Base-by-base conservation (phyloP, 2,329 filamentous ascomycete genomes). In the Diaporthe caulivora region DNA sequence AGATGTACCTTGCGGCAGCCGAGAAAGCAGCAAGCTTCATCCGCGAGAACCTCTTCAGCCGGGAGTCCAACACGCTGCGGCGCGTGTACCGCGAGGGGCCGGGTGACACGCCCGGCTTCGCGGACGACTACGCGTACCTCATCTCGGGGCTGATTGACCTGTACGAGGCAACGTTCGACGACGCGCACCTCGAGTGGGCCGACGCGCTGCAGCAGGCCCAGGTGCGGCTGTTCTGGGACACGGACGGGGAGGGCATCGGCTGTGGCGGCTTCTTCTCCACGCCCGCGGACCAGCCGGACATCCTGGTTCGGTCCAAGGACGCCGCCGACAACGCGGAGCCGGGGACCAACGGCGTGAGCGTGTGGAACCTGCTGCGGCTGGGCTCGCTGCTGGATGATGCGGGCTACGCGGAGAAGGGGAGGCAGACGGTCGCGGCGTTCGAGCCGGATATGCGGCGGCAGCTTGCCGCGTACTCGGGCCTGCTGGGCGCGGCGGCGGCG, bases 281-380 rank as follows among this genome's bases (percentile, higher is more conserved):
- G 0, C 83, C 87, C 2, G 83, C 85, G 7, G 83, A 87, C 67
- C 90, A 92, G 11, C 85, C 90, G 0, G 90, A 95, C 78, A 88
- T 93, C 34, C 91, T 97, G 73, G 89, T 98, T 76, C 92, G 95
- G 40, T 88, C 97, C 55, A 98, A 98, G 82, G 94, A 96, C 72
- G 95, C 94, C 73, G 97, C 97, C 87, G 95, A 98, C 80, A 93
- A 93, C 3, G 92, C 94, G 2, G 93, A 96, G 74, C 95, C 95
- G 1, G 95, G 93, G 0, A 92, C 93, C 68, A 98, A 98, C 80
- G 94, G 94, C 51, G 88, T 95, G 18, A 92, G 92, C 37, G 93
- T 94, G 0, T 88, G 89, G 42, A 98, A 98, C 79, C 85, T 98
- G 29, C 92, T 95, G 81, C 91, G 93, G 3, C 88, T 98, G 5